Evolutionary conservation across 2,329 filamentous ascomycete genomes (phyloP), one percentile per base, ranked within the genome.

Genomic region (Fusarium heterosporum): DNA sequence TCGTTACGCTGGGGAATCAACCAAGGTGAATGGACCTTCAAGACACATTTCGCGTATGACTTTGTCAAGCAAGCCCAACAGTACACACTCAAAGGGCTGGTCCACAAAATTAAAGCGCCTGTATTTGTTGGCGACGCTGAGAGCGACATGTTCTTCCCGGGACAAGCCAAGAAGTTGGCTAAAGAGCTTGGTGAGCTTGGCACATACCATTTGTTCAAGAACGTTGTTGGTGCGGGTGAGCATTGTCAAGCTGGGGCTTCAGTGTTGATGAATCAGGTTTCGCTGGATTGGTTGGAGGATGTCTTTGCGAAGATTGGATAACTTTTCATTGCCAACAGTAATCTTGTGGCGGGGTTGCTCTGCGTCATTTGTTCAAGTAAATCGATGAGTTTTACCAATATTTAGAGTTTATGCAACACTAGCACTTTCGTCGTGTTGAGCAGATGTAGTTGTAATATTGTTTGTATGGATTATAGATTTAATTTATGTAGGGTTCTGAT

Each of bases 101-200:
- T 43, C 13, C 7, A 69, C 4, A 57, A 57, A 22, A 72, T 73
- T 25, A 55, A 70, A 6, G 53, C 66, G 4, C 77, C 76, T 4
- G 57, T 73, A 12, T 53, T 58, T 48, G 26, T 64, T 2, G 59
- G 40, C 34, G 71, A 43, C 36, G 71, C 48, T 2, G 46, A 6
- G 13, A 68, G 22, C 11, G 60, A 63, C n/a, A 32, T 63, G 17
- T 63, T 63, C 22, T 63, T 63, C 14, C 30, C 32, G 2, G 60
- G 58, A 3, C 60, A 63, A 10, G 43, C 60, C 11, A 12, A 32
- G 25, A 39, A 61, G 5, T 2, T 61, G 16, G 50, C 42, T 9
- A 26, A 61, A 19, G 30, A 61, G 5, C 13, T 61, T 1, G 59
- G 56, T 29, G 11, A 46, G 3, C 42, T n/a, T 26, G 59, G 14